Evolutionary conservation across 306 rosid genomes (phyloP).

Genomic region (Cucurbita argyrosperma): DNA sequence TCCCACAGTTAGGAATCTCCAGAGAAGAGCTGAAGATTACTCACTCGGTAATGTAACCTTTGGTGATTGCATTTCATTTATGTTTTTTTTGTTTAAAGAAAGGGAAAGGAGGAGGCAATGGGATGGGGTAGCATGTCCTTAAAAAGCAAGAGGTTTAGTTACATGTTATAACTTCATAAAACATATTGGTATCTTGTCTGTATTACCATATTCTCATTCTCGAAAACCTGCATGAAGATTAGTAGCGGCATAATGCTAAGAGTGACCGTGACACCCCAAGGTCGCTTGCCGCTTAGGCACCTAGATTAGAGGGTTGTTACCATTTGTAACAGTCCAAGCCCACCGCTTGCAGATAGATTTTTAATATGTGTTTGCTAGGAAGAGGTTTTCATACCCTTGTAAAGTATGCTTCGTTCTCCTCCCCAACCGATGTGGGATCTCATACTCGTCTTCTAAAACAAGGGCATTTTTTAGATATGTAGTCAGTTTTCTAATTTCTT

Average conservation of each 20-base stretch:
- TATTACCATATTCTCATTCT: not conserved
- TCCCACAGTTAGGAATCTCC: constrained; percentile 43
- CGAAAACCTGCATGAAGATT: not conserved
- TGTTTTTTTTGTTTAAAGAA: not conserved
- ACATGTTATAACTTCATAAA: not conserved
- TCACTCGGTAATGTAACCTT: constrained; percentile 32
- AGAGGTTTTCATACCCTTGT: too few species aligned
- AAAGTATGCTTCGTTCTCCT: too few species aligned
- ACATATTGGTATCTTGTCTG: not conserved
- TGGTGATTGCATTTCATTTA: not conserved
- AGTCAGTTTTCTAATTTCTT: not conserved
- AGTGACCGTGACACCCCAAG: not conserved
- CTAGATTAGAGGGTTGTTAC: too few species aligned
- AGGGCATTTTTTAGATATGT: not conserved
- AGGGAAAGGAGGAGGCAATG: not conserved
- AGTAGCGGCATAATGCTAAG: not conserved
- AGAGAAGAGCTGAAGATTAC: constrained; percentile 34
- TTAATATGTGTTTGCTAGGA: too few species aligned
- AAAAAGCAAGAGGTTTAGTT: not conserved
- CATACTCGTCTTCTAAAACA: not conserved
- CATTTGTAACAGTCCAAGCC: too few species aligned
- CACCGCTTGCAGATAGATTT: too few species aligned
- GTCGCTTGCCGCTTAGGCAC: too few species aligned
- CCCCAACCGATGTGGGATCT: too few species aligned
- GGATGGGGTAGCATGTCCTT: not conserved